Evolutionary conservation across 768 basidiomycete species (phyloP).

Genomic region (Pholiota microspora): DNA sequence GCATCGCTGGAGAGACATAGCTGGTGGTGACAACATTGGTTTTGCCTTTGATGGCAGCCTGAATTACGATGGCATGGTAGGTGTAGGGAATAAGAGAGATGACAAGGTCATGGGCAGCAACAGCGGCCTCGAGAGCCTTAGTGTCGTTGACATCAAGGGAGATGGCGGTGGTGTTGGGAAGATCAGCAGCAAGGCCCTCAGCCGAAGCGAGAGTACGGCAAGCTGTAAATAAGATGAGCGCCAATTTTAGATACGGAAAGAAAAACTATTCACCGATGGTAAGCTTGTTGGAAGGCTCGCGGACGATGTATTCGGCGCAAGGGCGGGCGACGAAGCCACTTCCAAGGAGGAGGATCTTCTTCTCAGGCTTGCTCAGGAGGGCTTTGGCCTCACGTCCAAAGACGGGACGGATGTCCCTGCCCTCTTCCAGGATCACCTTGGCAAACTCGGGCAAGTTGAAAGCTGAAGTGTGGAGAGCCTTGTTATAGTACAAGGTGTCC

Average conservation of each 20-base stretch:
- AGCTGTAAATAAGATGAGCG: constrained; percentile 39
- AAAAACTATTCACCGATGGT: constrained; percentile 64
- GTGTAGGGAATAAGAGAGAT: constrained; percentile 97
- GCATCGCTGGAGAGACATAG: constrained; percentile 91
- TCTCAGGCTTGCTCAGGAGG: constrained; percentile 42
- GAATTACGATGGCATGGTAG: constrained; percentile 85
- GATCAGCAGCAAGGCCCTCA: constrained; percentile 59
- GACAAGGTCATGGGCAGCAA: constrained; percentile 88
- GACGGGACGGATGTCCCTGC: constrained; percentile 65
- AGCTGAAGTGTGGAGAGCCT: constrained; percentile 72
- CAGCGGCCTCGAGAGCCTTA: constrained; percentile 70
- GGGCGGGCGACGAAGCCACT: constrained; percentile 95
- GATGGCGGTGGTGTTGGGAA: constrained; percentile 73
- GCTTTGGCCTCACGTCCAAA: constrained; percentile 62
- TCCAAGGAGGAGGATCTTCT: constrained; percentile 85
- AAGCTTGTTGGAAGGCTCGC: constrained; percentile 76
- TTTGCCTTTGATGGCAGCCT: constrained; percentile 86
- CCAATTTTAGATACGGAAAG: neutral
- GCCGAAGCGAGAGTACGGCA: constrained; percentile 86
- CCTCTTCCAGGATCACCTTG: constrained; percentile 69
- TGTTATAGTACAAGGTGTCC: constrained; percentile 82
- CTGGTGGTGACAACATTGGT: constrained; percentile 95
- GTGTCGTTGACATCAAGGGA: constrained; percentile 80
- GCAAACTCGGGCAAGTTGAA: constrained; percentile 96
- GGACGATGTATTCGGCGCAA: constrained; percentile 92